These are phyloP conservation scores for Viola pubescens DNA, from an alignment of 441 rosid genomes.

Conservation along the genomic window DNA sequence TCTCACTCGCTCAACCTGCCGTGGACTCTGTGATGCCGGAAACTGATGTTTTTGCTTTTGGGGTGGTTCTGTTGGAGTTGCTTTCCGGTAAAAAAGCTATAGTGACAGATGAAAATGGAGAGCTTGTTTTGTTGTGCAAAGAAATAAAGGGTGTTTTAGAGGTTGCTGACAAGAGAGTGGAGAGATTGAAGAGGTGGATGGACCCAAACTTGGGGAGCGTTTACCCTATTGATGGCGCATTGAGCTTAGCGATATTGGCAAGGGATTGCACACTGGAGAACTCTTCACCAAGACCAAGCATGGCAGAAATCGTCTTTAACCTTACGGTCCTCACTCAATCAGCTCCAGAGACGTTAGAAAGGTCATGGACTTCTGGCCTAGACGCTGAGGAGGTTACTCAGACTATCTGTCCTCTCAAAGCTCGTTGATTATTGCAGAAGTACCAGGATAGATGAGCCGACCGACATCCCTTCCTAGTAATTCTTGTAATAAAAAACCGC, in stretches of 20 bases:
- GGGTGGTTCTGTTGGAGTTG: conserved; percentile 50
- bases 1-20: conserved; percentile 42
- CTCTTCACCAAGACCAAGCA: conserved; percentile 44
- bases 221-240: conserved; percentile 41
- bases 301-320: conserved; percentile 56
- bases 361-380: conserved; percentile 33
- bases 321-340: conserved; percentile 43
- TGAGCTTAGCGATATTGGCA: conserved; percentile 45
- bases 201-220: conserved; percentile 46
- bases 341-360: conserved; percentile 25
- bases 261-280: conserved; percentile 40
- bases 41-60: conserved; percentile 52
- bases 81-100: conserved; percentile 48
- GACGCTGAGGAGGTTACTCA: conserved; percentile 34
- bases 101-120: conserved; percentile 36
- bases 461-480: conserved; percentile 3
- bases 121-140: conserved; percentile 38
- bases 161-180: conserved; percentile 30
- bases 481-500: not conserved
- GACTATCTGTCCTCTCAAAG: conserved; percentile 29
- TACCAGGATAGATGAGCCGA: not conserved
- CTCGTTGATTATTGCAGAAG: conserved; percentile 27
- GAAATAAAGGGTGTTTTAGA: conserved; percentile 33
- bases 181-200: conserved; percentile 47
- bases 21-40: conserved; percentile 28